Evolutionary conservation across 208 protist species (phyloP).

Genomic region (Angomonas ambiguus): DNA sequence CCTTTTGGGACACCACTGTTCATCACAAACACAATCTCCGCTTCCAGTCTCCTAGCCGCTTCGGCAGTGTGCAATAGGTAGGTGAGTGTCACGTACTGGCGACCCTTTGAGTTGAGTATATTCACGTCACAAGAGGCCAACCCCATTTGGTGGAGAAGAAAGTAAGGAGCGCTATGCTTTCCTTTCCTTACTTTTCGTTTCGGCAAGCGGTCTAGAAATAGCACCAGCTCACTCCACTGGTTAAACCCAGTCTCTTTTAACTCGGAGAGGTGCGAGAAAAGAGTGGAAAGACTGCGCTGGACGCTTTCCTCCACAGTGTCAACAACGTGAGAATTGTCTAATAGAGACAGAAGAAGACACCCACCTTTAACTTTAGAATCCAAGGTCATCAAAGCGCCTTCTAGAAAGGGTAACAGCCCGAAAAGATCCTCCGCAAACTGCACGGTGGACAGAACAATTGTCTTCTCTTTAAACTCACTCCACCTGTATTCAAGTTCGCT

Average conservation of each 20-base stretch:
- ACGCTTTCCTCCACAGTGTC: background rate
- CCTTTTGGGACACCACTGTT: background rate
- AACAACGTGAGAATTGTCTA: background rate
- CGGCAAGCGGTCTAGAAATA: background rate
- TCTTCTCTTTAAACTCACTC: background rate
- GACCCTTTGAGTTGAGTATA: background rate
- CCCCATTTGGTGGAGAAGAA: background rate
- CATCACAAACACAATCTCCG: background rate
- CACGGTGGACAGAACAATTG: background rate
- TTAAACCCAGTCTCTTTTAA: background rate
- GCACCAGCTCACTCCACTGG: background rate
- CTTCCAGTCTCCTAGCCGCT: too few species aligned
- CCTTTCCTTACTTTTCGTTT: background rate
- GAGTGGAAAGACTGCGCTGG: background rate
- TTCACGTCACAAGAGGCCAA: background rate
- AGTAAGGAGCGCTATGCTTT: background rate
- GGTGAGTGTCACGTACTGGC: background rate
- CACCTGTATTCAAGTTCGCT: background rate
- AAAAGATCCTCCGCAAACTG: background rate
- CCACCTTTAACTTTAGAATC: background rate
- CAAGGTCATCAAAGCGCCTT: background rate
- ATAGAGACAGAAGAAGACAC: background rate
- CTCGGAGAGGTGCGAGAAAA: background rate
- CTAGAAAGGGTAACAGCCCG: background rate
- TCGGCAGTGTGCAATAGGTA: background rate